Percentiles rank a stretch among this genome's conserved stretches.
Conservation (phyloP, 2,329 filamentous ascomycete species). For the Trichoderma atroviride region DNA sequence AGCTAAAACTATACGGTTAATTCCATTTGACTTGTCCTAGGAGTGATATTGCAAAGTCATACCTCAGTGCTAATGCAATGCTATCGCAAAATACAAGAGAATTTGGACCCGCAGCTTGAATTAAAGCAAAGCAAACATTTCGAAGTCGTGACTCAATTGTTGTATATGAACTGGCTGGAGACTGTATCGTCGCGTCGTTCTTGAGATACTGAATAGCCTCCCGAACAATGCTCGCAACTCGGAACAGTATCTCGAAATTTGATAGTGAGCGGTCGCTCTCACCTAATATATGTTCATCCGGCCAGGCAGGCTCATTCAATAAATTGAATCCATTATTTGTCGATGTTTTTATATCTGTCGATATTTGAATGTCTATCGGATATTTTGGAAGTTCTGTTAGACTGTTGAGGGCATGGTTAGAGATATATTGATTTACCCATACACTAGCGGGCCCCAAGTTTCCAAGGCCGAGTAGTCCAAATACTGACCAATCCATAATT, state of each 20-base stretch:
- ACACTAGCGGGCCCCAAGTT: background rate
- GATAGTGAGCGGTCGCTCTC: background rate
- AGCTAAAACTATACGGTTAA: background rate
- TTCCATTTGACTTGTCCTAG: background rate
- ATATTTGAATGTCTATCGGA: background rate
- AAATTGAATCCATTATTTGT: background rate
- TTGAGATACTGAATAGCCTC: constrained; percentile 8
- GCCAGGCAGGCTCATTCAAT: too few species aligned
- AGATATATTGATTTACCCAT: too few species aligned
- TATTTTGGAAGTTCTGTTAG: background rate
- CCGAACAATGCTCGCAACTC: constrained; percentile 4
- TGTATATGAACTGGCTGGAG: background rate
- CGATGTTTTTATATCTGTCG: background rate
- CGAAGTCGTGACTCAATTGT: background rate
- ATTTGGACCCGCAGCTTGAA: constrained; percentile 11
- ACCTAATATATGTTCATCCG: background rate
- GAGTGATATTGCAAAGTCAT: background rate
- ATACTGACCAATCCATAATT: constrained; percentile 12
- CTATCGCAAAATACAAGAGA: constrained; percentile 13
- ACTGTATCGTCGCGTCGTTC: background rate
- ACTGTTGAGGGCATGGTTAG: background rate
- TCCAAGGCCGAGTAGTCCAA: background rate
- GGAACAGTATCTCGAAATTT: constrained; percentile 15
- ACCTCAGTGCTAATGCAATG: constrained; percentile 14
- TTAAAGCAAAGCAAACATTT: background rate